phyloP scores from a whole-genome alignment of 1,284 basidiomycete species.

The Malassezia sympodialis region DNA sequence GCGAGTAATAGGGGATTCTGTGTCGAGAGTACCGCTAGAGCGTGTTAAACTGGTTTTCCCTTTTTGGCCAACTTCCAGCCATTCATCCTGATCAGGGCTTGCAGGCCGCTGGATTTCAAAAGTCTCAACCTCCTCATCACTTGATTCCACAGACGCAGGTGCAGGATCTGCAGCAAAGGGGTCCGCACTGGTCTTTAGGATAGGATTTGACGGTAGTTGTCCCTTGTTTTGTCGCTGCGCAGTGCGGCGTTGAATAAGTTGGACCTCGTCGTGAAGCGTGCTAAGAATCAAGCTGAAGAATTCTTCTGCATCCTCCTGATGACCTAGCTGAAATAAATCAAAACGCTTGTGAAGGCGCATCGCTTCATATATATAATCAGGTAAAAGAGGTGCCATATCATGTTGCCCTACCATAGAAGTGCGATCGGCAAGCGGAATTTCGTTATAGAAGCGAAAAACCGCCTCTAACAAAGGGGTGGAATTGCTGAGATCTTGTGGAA shows the following conservation, averaged over 20 bases:
- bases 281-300: conserved; percentile 96
- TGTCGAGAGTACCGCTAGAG: conserved; percentile 64
- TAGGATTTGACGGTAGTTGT: not conserved
- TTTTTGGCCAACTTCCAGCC: conserved; percentile 86
- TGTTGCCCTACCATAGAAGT: not conserved
- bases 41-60: conserved; percentile 75
- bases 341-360: conserved; percentile 89
- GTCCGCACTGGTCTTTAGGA: not conserved
- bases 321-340: conserved; percentile 82
- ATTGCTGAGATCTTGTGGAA: conserved; percentile 51
- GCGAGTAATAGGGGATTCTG: conserved; percentile 66
- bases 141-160: not conserved
- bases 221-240: not conserved
- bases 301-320: conserved; percentile 97
- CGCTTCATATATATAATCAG: conserved; percentile 84
- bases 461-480: conserved; percentile 73
- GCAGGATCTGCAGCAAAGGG: not conserved
- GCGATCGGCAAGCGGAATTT: conserved; percentile 25
- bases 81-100: conserved; percentile 52
- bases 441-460: conserved; percentile 42
- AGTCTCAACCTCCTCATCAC: conserved; percentile 50
- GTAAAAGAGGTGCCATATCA: conserved; percentile 59
- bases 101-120: conserved; percentile 44
- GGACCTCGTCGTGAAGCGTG: conserved; percentile 83
- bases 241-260: conserved; percentile 45